phyloP scores from a whole-genome alignment of 805 yeast genomes.

The Nakazawaea anatomiae region DNA sequence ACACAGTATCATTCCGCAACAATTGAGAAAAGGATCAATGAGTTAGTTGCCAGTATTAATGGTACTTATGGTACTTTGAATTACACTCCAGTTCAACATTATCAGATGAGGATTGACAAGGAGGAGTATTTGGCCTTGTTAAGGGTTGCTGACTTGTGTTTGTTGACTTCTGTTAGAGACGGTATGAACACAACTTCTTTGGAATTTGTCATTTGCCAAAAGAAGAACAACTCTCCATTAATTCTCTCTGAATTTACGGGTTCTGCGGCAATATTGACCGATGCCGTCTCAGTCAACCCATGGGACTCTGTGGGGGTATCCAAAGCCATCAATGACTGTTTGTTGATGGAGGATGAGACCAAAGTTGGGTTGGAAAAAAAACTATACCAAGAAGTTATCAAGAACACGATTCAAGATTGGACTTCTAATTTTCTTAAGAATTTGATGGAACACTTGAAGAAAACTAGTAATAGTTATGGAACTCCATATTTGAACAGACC shows the following conservation, averaged over 20 bases:
- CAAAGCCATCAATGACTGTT: conserved; percentile 65
- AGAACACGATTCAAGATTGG: conserved; percentile 79
- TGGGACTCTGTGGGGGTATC: conserved; percentile 97
- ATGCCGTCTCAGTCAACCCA: conserved; percentile 85
- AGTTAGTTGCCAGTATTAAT: conserved; percentile 76
- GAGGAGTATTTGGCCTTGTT: conserved; percentile 87
- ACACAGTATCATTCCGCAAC: conserved; percentile 54
- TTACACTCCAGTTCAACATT: conserved; percentile 86
- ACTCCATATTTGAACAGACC: conserved; percentile 84
- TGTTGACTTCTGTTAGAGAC: conserved; percentile 88
- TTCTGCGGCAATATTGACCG: conserved; percentile 62
- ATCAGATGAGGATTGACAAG: conserved; percentile 80
- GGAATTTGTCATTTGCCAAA: conserved; percentile 87
- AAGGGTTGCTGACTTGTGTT: conserved; percentile 83
- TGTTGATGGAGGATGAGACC: conserved; percentile 45
- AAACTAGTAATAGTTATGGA: conserved; percentile 42
- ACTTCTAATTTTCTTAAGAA: conserved; percentile 54
- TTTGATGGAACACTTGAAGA: conserved; percentile 33
- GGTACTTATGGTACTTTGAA: conserved; percentile 79
- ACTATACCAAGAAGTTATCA: conserved; percentile 57
- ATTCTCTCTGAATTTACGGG: conserved; percentile 93
- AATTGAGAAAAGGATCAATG: conserved; percentile 77
- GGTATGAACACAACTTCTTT: conserved; percentile 95
- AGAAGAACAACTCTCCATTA: conserved; percentile 66
- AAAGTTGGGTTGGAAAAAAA: conserved; percentile 42